Percentiles rank a stretch among this genome's conserved stretches.
Evolutionary conservation across 805 yeast species (phyloP).

Genomic region (Cyberlindnera amylophila): DNA sequence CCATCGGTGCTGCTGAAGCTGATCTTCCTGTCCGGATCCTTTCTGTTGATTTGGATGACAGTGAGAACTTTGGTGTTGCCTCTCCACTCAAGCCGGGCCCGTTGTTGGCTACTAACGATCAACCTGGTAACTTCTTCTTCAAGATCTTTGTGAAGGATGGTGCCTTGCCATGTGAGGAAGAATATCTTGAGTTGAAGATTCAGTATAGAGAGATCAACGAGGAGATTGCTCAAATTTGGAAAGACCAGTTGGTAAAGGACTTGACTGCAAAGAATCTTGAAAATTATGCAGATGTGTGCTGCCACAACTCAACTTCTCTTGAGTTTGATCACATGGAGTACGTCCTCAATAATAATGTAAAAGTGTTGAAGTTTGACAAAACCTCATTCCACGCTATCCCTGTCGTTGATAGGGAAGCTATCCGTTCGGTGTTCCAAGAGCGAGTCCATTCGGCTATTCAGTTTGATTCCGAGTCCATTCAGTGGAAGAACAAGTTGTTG

Average conservation of each 20-base stretch:
- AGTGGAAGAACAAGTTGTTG: constrained; percentile 23
- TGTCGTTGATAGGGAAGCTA: background rate
- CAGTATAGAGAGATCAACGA: constrained; percentile 42
- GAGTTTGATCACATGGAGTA: constrained; percentile 8
- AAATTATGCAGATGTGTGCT: constrained; percentile 24
- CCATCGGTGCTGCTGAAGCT: constrained; percentile 55
- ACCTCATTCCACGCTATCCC: background rate
- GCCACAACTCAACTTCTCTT: background rate
- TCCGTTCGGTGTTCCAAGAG: background rate
- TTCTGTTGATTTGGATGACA: constrained; percentile 37
- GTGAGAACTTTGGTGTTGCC: constrained; percentile 31
- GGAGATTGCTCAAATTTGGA: constrained; percentile 38
- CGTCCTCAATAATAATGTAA: constrained; percentile 2
- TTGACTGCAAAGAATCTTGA: constrained; percentile 14
- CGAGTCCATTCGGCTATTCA: background rate
- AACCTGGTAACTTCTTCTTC: constrained; percentile 62
- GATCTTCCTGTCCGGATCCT: constrained; percentile 52
- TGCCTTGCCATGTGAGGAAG: constrained; percentile 25
- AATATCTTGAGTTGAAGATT: constrained; percentile 40
- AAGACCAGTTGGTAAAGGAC: constrained; percentile 13
- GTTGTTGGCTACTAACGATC: constrained; percentile 61
- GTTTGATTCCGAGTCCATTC: background rate
- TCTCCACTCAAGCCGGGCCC: constrained; percentile 30
- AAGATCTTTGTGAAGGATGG: constrained; percentile 35
- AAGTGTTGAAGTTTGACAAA: background rate